These are phyloP conservation scores for Mimosa bimucronata DNA, from an alignment of 306 rosid genomes.

Conservation along the genomic window DNA sequence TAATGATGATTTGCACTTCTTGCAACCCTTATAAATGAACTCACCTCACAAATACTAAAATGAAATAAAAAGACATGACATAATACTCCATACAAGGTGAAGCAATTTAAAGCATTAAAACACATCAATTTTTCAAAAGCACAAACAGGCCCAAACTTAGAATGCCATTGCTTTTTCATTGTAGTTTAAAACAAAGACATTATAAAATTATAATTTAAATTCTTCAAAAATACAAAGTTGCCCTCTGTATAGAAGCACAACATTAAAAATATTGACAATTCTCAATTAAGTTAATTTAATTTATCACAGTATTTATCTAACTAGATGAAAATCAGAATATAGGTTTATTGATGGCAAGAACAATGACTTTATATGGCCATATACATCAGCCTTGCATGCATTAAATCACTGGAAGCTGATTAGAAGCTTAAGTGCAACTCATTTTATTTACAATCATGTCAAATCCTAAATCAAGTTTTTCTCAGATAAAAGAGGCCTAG, in stretches of 20 bases:
- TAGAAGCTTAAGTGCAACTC: neutral
- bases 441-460: neutral
- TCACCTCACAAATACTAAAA: conserved; percentile 25
- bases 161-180: neutral
- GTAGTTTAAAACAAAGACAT: neutral
- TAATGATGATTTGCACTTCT: conserved; percentile 18
- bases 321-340: neutral
- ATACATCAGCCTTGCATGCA: neutral
- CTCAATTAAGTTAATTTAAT: neutral
- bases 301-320: neutral
- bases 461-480: neutral
- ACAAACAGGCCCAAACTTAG: neutral
- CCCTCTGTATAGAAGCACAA: neutral
- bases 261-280: neutral
- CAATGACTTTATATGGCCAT: neutral
- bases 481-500: neutral
- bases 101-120: neutral
- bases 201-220: neutral
- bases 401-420: neutral
- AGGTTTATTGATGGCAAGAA: neutral
- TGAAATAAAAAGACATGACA: neutral
- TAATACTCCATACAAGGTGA: neutral
- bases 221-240: neutral
- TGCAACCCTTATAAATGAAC: conserved; percentile 20
- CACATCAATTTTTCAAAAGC: neutral